Evolutionary conservation across 2,329 filamentous ascomycete genomes (phyloP), one percentile per base, ranked within the genome.

Genomic region (Nemania bipapillata): DNA sequence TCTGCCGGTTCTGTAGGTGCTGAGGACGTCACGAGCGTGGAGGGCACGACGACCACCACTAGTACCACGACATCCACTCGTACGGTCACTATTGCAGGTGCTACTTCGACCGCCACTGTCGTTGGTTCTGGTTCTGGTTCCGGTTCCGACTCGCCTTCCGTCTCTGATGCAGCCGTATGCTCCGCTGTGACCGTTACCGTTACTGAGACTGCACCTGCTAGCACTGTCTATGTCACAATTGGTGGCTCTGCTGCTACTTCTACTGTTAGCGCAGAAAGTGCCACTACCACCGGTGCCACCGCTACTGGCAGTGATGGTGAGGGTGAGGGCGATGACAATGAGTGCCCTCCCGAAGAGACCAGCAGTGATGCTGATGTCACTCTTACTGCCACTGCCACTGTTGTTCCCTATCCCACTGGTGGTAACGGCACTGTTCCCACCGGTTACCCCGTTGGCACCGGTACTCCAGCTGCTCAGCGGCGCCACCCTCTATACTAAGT

Each of bases 371-470:
- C 22, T 69, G 81, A 67, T 49, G 77, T 80, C 72, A 81, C 80
- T 61, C 78, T 81, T 57, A 77, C 74, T 32, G 76, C 74, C 50
- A 77, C 74, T 32, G 74, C 75, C 37, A 77, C 73, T 59, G 73
- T 75, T 66, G 75, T 82, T 68, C 83, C 83, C 71, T 83, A 79
- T 79, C 83, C 83, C 57, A 77, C 75, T 59, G 65, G 68, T 61
- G 63, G 65, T 65, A 74, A 81, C 57, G 69, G 68, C 65, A 70
- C 79, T 54, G 69, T 60, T 26, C 55, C 68, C 11, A 60, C 65
- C 20, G 47, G 75, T n/a, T 57, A 49, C 69, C 79, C 81, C 66
- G 79, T 80, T 62, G 81, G 80, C 70, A 72, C 70, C 17, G 70
- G 65, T 35, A 7, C 24, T 28, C 65, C 70, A 20, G 26, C 32